Percentiles rank a stretch among this genome's conserved stretches.
phyloP scores from a whole-genome alignment of 129 eudicot species.

The Pseudognaphalium luteoalbum region DNA sequence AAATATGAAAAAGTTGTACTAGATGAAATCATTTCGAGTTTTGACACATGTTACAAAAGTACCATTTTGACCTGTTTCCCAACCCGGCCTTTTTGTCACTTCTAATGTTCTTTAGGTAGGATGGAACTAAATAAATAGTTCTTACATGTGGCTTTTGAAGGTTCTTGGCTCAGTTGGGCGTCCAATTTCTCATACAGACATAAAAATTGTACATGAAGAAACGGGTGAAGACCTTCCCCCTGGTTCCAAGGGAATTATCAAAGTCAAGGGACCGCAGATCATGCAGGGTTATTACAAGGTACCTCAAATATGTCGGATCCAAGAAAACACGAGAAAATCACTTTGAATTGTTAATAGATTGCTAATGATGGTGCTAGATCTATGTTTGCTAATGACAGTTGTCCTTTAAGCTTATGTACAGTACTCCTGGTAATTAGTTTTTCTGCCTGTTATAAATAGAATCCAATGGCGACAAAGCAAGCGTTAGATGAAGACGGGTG shows the following conservation, averaged over 20 bases:
- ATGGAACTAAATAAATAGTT: conserved; percentile 33
- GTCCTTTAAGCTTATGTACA: not conserved
- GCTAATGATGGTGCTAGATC: no score
- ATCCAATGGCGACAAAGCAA: not conserved
- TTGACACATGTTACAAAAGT: not conserved
- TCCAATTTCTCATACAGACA: conserved; percentile 62
- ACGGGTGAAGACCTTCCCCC: conserved; percentile 61
- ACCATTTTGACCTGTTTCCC: not conserved
- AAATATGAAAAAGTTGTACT: not conserved
- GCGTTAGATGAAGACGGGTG: conserved; percentile 48
- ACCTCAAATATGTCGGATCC: not conserved
- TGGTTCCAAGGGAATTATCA: conserved; percentile 78
- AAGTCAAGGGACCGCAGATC: conserved; percentile 87
- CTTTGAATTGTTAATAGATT: no score
- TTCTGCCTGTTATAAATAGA: not conserved
- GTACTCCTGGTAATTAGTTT: not conserved
- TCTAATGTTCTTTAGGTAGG: conserved; percentile 9
- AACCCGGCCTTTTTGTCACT: not conserved
- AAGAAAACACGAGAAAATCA: no score
- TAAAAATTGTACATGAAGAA: conserved; percentile 76
- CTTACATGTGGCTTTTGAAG: conserved; percentile 52
- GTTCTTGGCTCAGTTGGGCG: conserved; percentile 90
- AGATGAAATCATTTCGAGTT: not conserved
- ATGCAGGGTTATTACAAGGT: conserved; percentile 98
- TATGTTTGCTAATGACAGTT: no score